Evolutionary conservation across 495 filamentous ascomycete genomes (phyloP).

Genomic region (Copromyces sp.): DNA sequence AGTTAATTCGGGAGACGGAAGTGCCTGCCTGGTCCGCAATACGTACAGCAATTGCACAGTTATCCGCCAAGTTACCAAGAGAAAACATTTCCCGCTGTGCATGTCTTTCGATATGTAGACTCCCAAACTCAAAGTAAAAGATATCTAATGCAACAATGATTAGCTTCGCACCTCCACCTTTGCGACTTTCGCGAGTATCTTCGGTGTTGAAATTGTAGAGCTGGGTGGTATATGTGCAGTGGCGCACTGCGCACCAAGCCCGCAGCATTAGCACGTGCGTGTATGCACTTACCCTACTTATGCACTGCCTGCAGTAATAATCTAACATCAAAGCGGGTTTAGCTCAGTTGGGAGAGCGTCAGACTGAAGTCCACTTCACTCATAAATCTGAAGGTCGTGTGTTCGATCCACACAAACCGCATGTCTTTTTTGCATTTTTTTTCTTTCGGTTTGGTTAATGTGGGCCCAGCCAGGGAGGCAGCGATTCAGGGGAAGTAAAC

Average conservation of each 20-base stretch:
- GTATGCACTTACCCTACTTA: neutral
- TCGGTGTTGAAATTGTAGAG: neutral
- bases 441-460: no score
- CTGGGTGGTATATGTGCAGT: neutral
- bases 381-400: neutral
- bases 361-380: neutral
- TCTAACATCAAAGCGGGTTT: neutral
- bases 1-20: no score
- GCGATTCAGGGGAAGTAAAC: neutral
- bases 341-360: neutral
- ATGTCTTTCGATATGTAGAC: rapidly evolving
- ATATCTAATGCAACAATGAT: neutral
- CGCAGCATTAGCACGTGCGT: neutral
- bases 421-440: neutral
- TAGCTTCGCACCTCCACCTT: neutral
- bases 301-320: neutral
- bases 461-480: neutral
- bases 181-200: neutral
- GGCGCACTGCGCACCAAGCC: neutral
- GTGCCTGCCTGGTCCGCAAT: no score
- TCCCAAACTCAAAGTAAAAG: neutral
- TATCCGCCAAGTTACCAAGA: no score
- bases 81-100: neutral
- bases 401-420: neutral
- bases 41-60: no score